Evolutionary conservation across 2,329 filamentous ascomycete genomes (phyloP).

Genomic region (Xylaria sp.): DNA sequence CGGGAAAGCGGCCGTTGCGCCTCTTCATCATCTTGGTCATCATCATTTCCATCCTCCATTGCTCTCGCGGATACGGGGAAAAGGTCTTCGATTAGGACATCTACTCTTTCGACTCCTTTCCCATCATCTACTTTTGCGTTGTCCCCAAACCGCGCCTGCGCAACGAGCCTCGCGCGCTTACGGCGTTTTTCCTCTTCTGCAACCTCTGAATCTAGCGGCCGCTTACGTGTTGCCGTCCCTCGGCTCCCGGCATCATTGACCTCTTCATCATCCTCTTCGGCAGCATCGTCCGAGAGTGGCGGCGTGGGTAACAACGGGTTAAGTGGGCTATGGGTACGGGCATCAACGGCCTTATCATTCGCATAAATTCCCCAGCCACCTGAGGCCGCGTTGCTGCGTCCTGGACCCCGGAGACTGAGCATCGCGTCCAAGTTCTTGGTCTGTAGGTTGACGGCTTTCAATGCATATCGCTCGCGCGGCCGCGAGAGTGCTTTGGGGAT

Average conservation of each 20-base stretch:
- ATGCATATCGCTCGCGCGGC: constrained; percentile 75
- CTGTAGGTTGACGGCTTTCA: constrained; percentile 74
- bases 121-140: constrained; percentile 66
- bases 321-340: constrained; percentile 63
- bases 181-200: constrained; percentile 52
- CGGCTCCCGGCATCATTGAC: constrained; percentile 36
- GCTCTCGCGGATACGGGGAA: constrained; percentile 55
- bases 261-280: constrained; percentile 38
- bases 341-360: constrained; percentile 56
- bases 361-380: constrained; percentile 84
- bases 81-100: constrained; percentile 68
- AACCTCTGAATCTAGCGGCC: constrained; percentile 41
- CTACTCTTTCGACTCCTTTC: constrained; percentile 70
- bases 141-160: constrained; percentile 77
- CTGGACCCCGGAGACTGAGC: constrained; percentile 74
- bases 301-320: constrained; percentile 62
- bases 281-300: constrained; percentile 56
- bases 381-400: constrained; percentile 75
- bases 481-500: constrained; percentile 85
- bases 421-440: constrained; percentile 78
- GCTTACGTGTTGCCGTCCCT: constrained; percentile 37
- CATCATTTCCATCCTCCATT: constrained; percentile 28
- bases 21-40: constrained; percentile 28
- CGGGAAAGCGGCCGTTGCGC: constrained; percentile 18
- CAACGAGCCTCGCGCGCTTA: constrained; percentile 71